phyloP scores from a whole-genome alignment of 164 flowering plant species.

The Litsea cubeba region DNA sequence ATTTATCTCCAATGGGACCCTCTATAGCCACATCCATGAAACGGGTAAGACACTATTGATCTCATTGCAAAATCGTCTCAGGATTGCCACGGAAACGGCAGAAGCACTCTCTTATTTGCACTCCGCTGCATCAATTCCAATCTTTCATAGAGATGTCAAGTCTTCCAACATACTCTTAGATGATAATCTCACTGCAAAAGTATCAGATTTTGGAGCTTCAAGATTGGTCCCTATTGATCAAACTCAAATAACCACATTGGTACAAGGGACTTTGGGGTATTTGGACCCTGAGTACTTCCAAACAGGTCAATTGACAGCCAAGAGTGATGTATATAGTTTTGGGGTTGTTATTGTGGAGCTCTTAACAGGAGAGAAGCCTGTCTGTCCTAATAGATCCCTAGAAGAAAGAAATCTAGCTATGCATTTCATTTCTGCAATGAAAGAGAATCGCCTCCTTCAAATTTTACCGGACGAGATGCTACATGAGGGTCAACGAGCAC shows the following conservation, averaged over 20 bases:
- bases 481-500: not conserved
- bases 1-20: constrained; percentile 23
- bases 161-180: constrained; percentile 38
- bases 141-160: constrained; percentile 40
- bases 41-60: not conserved
- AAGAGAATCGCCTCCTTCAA: constrained; percentile 3
- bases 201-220: constrained; percentile 27
- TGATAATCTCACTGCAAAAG: constrained; percentile 29
- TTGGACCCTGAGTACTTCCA: constrained; percentile 12
- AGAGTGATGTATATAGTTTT: constrained; percentile 16
- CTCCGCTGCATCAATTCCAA: constrained; percentile 33
- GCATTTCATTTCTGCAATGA: constrained; percentile 5
- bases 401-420: constrained; percentile 4
- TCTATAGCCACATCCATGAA: constrained; percentile 16
- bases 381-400: not conserved
- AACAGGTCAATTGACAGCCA: constrained; percentile 6
- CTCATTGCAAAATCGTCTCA: constrained; percentile 22
- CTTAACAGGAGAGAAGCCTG: constrained; percentile 9
- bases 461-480: not conserved
- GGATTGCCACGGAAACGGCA: constrained; percentile 41
- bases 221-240: constrained; percentile 5
- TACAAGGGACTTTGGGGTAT: constrained; percentile 11
- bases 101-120: constrained; percentile 40
- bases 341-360: constrained; percentile 14
- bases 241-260: constrained; percentile 5